Evolutionary conservation across 2,329 filamentous ascomycete species (phyloP).

Genomic region (Calonectria pteridis): DNA sequence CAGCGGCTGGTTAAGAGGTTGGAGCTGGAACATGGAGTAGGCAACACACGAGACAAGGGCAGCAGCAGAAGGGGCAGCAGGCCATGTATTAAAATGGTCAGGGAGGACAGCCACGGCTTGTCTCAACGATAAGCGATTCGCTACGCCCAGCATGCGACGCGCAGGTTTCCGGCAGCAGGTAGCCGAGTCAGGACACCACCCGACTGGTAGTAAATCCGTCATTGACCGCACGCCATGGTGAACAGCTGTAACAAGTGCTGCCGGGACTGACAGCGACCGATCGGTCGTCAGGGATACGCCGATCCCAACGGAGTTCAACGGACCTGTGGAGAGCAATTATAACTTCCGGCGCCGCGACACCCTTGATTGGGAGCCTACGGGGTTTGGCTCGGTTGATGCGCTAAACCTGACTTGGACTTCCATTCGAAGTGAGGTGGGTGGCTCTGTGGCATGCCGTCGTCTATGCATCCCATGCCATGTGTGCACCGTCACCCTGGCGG

Average conservation of each 20-base stretch:
- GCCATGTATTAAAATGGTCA: conserved; percentile 5
- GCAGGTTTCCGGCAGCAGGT: conserved; percentile 20
- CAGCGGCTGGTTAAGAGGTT: background rate
- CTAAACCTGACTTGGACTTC: conserved; percentile 15
- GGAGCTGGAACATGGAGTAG: conserved; percentile 1
- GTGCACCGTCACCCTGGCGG: background rate
- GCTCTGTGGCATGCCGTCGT: background rate
- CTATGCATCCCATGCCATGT: background rate
- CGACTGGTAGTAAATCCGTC: background rate
- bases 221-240: background rate
- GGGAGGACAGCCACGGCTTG: conserved; percentile 32
- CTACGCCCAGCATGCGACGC: conserved; percentile 31
- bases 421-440: conserved; percentile 18
- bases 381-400: background rate
- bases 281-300: conserved; percentile 37
- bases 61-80: conserved; percentile 27
- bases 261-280: conserved; percentile 11
- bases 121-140: conserved; percentile 40
- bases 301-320: conserved; percentile 38
- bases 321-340: conserved; percentile 10
- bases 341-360: conserved; percentile 30
- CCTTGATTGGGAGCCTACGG: conserved; percentile 7
- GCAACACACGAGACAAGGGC: conserved; percentile 23
- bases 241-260: background rate
- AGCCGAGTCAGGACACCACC: background rate